Percentiles rank a stretch among this genome's conserved stretches.
Conservation (phyloP, 208 protist species). For the Balamuthia mandrillaris region DNA sequence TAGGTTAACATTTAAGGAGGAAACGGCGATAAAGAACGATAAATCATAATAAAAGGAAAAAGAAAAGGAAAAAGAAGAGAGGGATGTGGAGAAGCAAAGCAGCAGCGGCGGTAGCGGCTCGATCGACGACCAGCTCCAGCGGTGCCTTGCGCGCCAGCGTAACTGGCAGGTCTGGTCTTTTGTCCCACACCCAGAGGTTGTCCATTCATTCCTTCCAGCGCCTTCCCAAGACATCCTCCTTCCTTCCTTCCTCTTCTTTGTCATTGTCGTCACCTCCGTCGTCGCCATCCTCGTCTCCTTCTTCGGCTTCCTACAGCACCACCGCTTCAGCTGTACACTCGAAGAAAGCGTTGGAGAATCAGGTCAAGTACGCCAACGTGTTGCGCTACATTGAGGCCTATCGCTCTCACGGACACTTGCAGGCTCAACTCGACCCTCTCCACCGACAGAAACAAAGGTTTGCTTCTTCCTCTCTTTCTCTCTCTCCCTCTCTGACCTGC, state of each 20-base stretch:
- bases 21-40: background rate
- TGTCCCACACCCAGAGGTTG: background rate
- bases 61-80: background rate
- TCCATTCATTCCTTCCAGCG: background rate
- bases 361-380: slow-evolving; percentile 1
- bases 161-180: background rate
- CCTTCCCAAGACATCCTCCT: background rate
- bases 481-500: background rate
- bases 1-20: background rate
- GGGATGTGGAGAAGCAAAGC: background rate
- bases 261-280: background rate
- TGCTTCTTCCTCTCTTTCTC: background rate
- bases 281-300: background rate
- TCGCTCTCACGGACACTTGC: slow-evolving; percentile 50
- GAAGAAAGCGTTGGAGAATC: background rate
- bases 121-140: background rate
- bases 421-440: slow-evolving; percentile 54
- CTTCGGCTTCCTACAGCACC: background rate
- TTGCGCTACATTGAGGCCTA: slow-evolving; percentile 46
- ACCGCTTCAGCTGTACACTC: background rate
- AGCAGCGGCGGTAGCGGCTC: background rate
- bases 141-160: background rate
- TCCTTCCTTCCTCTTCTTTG: background rate
- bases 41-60: background rate
- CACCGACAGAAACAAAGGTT: background rate